Evolutionary conservation across 441 rosid genomes (phyloP).

Genomic region (Bocquillonia castaneifolia): DNA sequence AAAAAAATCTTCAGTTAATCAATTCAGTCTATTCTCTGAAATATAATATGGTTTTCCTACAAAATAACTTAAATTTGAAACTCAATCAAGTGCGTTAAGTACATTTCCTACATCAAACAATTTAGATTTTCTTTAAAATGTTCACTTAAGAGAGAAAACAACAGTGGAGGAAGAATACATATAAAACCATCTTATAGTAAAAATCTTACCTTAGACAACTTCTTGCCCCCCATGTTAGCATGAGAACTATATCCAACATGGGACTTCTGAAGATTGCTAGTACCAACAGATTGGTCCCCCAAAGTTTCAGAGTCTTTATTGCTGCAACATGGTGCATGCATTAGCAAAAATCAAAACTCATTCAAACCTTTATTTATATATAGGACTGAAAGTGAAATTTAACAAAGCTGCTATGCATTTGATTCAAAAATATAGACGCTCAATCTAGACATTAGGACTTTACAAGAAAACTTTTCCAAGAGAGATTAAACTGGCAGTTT

Average conservation of each 20-base stretch:
- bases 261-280: slow-evolving; percentile 21
- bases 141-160: not conserved
- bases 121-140: not conserved
- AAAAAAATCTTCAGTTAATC: not conserved
- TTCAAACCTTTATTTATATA: too few species aligned
- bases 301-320: slow-evolving; percentile 24
- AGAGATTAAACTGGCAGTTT: not conserved
- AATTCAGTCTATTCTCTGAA: not conserved
- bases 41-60: not conserved
- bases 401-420: too few species aligned
- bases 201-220: slow-evolving; percentile 37
- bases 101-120: not conserved
- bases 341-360: too few species aligned
- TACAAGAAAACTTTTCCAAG: not conserved
- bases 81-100: not conserved
- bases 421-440: not conserved
- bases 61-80: not conserved
- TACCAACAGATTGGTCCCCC: slow-evolving; percentile 26
- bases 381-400: not conserved
- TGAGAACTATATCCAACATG: slow-evolving; percentile 19
- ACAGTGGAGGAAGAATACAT: not conserved
- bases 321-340: slow-evolving; percentile 26
- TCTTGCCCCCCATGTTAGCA: slow-evolving; percentile 24
- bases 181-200: not conserved
- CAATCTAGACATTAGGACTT: not conserved